Percentiles rank a stretch among this genome's conserved stretches.
Evolutionary conservation across 2,329 filamentous ascomycete genomes (phyloP).

Genomic region (Emmonsiellopsis sp.): DNA sequence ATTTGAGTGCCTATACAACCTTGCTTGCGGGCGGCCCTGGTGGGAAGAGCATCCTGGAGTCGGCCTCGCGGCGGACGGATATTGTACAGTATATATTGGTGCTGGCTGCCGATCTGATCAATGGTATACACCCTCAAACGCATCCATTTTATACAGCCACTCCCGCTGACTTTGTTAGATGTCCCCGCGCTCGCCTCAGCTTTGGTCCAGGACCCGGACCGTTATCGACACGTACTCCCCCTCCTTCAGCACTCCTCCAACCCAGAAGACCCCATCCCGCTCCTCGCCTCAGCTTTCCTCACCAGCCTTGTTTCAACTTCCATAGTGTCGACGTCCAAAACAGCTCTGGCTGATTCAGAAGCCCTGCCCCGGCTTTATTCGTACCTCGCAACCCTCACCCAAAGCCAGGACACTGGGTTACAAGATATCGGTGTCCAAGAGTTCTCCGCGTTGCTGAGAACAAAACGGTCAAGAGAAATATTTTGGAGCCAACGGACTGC

Average conservation of each 20-base stretch:
- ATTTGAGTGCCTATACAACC: conserved; percentile 69
- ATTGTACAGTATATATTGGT: conserved; percentile 94
- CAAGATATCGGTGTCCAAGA: conserved; percentile 94
- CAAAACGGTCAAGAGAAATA: conserved; percentile 61
- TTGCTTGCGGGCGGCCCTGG: conserved; percentile 65
- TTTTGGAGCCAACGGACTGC: conserved; percentile 90
- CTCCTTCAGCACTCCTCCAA: conserved; percentile 76
- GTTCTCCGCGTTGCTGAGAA: conserved; percentile 76
- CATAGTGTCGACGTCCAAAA: conserved; percentile 52
- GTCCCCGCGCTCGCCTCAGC: conserved; percentile 69
- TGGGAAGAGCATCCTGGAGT: conserved; percentile 70
- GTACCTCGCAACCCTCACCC: conserved; percentile 76
- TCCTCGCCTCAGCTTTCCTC: conserved; percentile 82
- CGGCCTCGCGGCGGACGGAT: conserved; percentile 74
- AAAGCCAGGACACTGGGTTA: conserved; percentile 76
- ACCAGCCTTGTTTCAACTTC: conserved; percentile 64
- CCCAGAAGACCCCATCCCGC: conserved; percentile 76
- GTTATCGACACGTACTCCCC: conserved; percentile 70
- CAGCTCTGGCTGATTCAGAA: conserved; percentile 54
- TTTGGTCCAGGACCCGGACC: conserved; percentile 61
- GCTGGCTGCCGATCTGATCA: conserved; percentile 75
- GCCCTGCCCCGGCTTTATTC: conserved; percentile 75
- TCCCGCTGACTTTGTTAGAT: conserved; percentile 42
- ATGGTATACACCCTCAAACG: conserved; percentile 48
- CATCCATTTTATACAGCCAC: neutral